phyloP scores from a whole-genome alignment of 1,284 basidiomycete genomes.

The Rugosomyces carneus region DNA sequence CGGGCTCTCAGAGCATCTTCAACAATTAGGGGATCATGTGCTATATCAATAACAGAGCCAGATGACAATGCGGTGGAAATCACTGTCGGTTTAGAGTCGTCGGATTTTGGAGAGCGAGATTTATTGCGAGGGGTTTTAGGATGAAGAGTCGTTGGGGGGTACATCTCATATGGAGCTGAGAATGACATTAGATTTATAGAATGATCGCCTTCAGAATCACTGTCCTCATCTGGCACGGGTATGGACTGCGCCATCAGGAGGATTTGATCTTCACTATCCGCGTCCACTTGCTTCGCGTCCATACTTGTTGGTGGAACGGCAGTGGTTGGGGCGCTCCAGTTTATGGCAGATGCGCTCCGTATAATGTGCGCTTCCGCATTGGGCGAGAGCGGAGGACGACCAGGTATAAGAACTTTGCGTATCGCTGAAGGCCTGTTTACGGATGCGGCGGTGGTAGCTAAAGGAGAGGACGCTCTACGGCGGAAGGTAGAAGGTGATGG shows the following conservation, averaged over 20 bases:
- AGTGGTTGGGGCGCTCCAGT: constrained; percentile 19
- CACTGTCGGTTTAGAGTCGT: constrained; percentile 39
- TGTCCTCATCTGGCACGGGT: constrained; percentile 67
- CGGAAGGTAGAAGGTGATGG: constrained; percentile 37
- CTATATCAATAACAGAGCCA: constrained; percentile 38
- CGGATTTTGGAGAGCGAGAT: constrained; percentile 51
- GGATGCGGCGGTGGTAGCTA: constrained; percentile 29
- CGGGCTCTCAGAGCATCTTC: constrained; percentile 81
- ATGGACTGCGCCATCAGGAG: constrained; percentile 57
- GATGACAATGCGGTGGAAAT: constrained; percentile 55
- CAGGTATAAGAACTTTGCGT: constrained; percentile 41
- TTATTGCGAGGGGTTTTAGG: constrained; percentile 21
- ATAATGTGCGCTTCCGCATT: constrained; percentile 28
- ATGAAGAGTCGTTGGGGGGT: constrained; percentile 26
- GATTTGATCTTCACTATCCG: constrained; percentile 53
- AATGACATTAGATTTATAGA: constrained; percentile 64
- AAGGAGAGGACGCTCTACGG: constrained; percentile 49
- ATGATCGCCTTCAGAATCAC: constrained; percentile 57
- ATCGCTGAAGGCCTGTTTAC: constrained; percentile 32
- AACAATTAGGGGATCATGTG: constrained; percentile 47
- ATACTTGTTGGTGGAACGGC: constrained; percentile 30
- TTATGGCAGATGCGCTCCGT: constrained; percentile 18
- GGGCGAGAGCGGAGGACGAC: constrained; percentile 42
- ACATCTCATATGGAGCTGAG: constrained; percentile 58
- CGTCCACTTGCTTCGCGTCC: constrained; percentile 32